Evolutionary conservation across 108 stramenopile species (phyloP).

Genomic region (Skeletonema tropicum): DNA sequence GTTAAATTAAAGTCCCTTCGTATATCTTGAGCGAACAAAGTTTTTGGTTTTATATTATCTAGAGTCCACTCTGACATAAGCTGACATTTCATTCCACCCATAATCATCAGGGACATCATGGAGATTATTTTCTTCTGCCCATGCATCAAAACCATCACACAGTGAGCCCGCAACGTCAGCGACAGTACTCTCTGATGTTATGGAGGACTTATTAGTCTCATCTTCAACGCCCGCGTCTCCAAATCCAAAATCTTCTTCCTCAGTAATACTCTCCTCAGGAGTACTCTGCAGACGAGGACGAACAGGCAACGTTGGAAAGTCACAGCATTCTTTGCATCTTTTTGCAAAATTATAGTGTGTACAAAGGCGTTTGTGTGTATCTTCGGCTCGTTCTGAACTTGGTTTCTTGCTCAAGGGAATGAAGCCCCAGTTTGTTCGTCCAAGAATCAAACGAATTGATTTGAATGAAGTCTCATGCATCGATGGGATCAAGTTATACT

Average conservation of each 20-base stretch:
- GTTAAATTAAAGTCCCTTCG: background rate
- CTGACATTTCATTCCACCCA: conserved; percentile 74
- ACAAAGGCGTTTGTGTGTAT: conserved; percentile 76
- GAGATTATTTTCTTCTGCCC: conserved; percentile 60
- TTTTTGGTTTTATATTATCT: background rate
- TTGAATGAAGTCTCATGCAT: conserved; percentile 70
- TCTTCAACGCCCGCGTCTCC: conserved; percentile 22
- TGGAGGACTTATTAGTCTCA: background rate
- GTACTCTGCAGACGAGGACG: conserved; percentile 37
- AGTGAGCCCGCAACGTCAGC: conserved; percentile 63
- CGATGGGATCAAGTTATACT: conserved; percentile 79
- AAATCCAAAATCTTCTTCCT: background rate
- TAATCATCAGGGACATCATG: conserved; percentile 67
- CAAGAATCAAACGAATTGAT: conserved; percentile 68
- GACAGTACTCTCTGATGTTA: conserved; percentile 43
- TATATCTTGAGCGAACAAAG: background rate
- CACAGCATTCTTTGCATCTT: conserved; percentile 77
- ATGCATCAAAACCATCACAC: conserved; percentile 68
- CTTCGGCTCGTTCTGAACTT: conserved; percentile 52
- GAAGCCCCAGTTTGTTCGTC: conserved; percentile 80
- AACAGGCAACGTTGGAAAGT: conserved; percentile 61
- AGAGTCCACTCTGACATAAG: conserved; percentile 26
- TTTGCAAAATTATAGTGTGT: conserved; percentile 78
- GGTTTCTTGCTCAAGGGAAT: conserved; percentile 71
- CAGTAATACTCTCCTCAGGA: conserved; percentile 29